phyloP scores from a whole-genome alignment of 148 eudicot species.

The Camellia sinensis region DNA sequence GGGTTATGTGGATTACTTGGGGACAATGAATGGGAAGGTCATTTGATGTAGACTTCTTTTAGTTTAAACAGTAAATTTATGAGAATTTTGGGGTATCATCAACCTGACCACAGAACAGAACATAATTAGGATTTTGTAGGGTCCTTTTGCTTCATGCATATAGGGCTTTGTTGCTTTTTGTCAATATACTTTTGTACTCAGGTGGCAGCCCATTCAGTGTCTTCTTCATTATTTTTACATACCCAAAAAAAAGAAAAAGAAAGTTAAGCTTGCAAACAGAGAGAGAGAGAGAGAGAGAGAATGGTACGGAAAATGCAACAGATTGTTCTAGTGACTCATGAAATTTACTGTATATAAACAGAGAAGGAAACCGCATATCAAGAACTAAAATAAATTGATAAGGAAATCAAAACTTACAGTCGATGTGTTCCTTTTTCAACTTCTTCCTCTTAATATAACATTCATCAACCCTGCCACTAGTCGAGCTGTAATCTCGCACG shows the following conservation, averaged over 20 bases:
- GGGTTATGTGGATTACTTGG: neutral
- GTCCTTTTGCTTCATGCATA: too few species aligned
- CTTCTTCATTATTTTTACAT: neutral
- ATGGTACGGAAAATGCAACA: neutral
- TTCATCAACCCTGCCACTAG: slow-evolving; percentile 24
- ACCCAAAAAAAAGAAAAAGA: neutral
- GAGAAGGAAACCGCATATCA: neutral
- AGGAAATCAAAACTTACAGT: slow-evolving; percentile 11
- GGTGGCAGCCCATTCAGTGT: slow-evolving; percentile 5
- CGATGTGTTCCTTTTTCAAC: slow-evolving; percentile 29
- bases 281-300: too few species aligned
- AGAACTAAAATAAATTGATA: neutral
- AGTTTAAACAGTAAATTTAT: neutral
- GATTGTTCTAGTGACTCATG: neutral
- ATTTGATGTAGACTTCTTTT: neutral
- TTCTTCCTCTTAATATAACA: slow-evolving; percentile 42
- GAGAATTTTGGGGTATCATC: neutral
- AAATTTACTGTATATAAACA: neutral
- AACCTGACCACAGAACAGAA: neutral
- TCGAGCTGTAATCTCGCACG: slow-evolving; percentile 36
- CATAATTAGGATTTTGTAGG: too few species aligned
- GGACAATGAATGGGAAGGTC: neutral
- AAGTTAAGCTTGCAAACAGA: neutral
- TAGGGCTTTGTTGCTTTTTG: neutral
- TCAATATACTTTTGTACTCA: neutral